phyloP scores from a whole-genome alignment of 1,139 yeast genomes.

The Blastobotrys illinoisensis region DNA sequence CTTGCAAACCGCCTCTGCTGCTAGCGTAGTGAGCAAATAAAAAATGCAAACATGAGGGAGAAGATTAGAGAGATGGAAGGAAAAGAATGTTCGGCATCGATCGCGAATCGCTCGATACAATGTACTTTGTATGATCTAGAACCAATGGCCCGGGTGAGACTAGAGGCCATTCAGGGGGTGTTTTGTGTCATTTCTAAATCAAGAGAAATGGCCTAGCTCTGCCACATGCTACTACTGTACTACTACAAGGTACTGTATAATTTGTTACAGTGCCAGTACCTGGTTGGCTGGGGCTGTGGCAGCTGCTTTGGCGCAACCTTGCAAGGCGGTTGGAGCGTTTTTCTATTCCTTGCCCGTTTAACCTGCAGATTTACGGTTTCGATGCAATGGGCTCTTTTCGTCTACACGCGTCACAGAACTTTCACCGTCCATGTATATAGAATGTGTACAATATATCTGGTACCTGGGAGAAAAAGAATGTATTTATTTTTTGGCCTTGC shows the following conservation, averaged over 20 bases:
- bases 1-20: too few relatives aligned
- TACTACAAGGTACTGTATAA: too few relatives aligned
- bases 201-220: neutral
- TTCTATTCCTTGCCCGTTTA: neutral
- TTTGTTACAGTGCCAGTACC: too few relatives aligned
- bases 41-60: neutral
- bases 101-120: neutral
- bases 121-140: neutral
- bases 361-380: neutral
- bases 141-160: neutral
- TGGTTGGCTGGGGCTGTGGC: too few relatives aligned
- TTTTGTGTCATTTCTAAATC: neutral
- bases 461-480: neutral
- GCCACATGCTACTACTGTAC: too few relatives aligned
- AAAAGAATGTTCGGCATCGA: neutral
- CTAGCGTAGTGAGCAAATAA: too few relatives aligned
- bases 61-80: neutral
- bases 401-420: neutral
- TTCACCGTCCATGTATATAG: neutral
- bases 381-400: neutral
- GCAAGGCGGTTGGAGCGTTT: too few relatives aligned
- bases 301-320: too few relatives aligned
- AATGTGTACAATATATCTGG: neutral
- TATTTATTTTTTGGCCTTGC: neutral
- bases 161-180: neutral